Base-by-base conservation (phyloP, 495 filamentous ascomycete genomes). In the Pseudoneurospora amorphoporcata region DNA sequence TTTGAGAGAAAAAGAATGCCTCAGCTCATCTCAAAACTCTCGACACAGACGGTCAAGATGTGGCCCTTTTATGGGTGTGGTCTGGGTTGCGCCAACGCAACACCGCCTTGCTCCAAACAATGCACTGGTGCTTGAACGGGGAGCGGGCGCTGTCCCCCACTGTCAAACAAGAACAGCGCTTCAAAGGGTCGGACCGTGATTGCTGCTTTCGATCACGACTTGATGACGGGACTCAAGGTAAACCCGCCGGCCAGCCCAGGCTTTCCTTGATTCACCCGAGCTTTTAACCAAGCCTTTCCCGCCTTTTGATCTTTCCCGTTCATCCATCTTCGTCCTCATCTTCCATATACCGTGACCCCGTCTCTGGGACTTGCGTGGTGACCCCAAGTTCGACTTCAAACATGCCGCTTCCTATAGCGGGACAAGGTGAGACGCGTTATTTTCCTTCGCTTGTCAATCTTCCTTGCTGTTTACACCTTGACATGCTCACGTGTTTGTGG, bases 361-460 rank as follows among this genome's bases (percentile, higher is more conserved):
- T 37, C 47, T 38, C 47, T 38, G 43, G 45, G 45, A 45, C 16
- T 8, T 38, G 42, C 35, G 45, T 12, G 61, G 68, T 39, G 43
- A 47, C n/a, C 71, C 38, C 53, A 35, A 17, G 29, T 17, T 8
- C 6, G 53, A 65, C 53, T 23, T 39, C 53, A 35, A 81, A 76
- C 41, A 85, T 85, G 83, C 82, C 83, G 73, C 69, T 83, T 71
- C 83, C 83, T 69, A 73, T 85, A 73, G 77, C 80, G 70, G 83
- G 83, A 73, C 84, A 85, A 81, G 82, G 83, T 85, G 70, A 82
- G 83, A 79, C 61, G 35, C 75, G 73, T 73, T 75, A 74, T 71
- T 65, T 74, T 68, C 8, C 39, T 75, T 72, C 41, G n/a, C 37
- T 29, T 38, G 65, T 72, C 47, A 71, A 39, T 53, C 39, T 16